phyloP scores from a whole-genome alignment of 1,139 yeast species.

The Saccharomyces uvarum region DNA sequence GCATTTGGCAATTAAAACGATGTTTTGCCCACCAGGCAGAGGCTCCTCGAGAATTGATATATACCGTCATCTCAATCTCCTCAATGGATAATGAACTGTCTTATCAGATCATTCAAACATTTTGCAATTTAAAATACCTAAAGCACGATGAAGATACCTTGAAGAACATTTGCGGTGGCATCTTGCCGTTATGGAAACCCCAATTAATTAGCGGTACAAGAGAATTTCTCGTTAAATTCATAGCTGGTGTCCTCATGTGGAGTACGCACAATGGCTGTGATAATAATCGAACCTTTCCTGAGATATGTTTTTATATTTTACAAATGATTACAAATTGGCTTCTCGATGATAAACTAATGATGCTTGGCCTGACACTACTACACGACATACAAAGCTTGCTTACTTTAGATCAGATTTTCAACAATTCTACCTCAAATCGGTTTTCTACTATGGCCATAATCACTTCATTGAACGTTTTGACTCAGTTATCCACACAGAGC shows the following conservation, averaged over 20 bases:
- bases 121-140: not conserved
- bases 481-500: not conserved
- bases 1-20: slow-evolving; percentile 1
- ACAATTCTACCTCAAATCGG: not conserved
- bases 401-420: not conserved
- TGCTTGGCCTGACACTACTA: not conserved
- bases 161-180: not conserved
- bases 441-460: not conserved
- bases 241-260: not conserved
- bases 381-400: not conserved
- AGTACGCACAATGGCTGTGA: not conserved
- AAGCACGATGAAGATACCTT: not conserved
- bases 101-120: not conserved
- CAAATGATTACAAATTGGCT: not conserved
- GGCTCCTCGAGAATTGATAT: not conserved
- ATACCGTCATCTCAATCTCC: not conserved
- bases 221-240: not conserved
- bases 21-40: not conserved
- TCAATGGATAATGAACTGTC: not conserved
- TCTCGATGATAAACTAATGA: not conserved
- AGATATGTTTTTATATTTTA: not conserved
- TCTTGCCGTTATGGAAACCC: not conserved
- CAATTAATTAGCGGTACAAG: not conserved
- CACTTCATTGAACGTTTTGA: not conserved
- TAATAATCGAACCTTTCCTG: not conserved